Evolutionary conservation across 768 basidiomycete genomes (phyloP).

Genomic region (Psilocybe tampanensis): DNA sequence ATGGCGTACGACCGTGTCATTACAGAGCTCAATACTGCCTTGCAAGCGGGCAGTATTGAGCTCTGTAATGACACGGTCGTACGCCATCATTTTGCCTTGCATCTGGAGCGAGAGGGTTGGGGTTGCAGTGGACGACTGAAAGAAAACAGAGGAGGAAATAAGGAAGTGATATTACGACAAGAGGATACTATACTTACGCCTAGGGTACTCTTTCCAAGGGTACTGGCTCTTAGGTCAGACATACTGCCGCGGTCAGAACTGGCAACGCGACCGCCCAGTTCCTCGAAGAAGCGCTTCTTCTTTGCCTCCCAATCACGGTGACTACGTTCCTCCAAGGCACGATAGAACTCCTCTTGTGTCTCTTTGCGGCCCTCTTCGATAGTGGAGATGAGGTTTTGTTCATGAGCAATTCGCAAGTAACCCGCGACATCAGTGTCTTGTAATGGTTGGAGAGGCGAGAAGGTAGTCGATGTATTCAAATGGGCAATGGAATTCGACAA

Average conservation of each 20-base stretch:
- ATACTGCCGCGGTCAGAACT: slow-evolving; percentile 56
- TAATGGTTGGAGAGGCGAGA: slow-evolving; percentile 88
- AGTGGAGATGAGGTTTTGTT: slow-evolving; percentile 91
- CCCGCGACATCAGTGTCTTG: slow-evolving; percentile 93
- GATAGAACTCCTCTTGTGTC: slow-evolving; percentile 85
- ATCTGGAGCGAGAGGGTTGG: slow-evolving; percentile 72
- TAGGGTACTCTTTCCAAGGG: slow-evolving; percentile 57
- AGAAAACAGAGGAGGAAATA: background rate
- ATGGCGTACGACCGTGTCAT: slow-evolving; percentile 92
- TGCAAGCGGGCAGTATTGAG: slow-evolving; percentile 76
- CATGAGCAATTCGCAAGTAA: slow-evolving; percentile 93
- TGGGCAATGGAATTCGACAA: slow-evolving; percentile 83
- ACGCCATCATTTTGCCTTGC: slow-evolving; percentile 96
- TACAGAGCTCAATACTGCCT: slow-evolving; percentile 73
- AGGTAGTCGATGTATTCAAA: slow-evolving; percentile 79
- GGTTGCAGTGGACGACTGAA: slow-evolving; percentile 35
- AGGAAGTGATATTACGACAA: background rate
- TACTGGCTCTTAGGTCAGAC: slow-evolving; percentile 62
- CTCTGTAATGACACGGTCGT: slow-evolving; percentile 80
- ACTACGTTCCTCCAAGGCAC: slow-evolving; percentile 72
- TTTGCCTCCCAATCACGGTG: slow-evolving; percentile 87
- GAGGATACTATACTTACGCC: slow-evolving; percentile 40
- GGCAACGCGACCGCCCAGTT: slow-evolving; percentile 71
- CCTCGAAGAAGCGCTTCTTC: slow-evolving; percentile 89
- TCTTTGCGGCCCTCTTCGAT: slow-evolving; percentile 89